phyloP scores from a whole-genome alignment of 345 rosid species.

The Anastatica hierochuntica region DNA sequence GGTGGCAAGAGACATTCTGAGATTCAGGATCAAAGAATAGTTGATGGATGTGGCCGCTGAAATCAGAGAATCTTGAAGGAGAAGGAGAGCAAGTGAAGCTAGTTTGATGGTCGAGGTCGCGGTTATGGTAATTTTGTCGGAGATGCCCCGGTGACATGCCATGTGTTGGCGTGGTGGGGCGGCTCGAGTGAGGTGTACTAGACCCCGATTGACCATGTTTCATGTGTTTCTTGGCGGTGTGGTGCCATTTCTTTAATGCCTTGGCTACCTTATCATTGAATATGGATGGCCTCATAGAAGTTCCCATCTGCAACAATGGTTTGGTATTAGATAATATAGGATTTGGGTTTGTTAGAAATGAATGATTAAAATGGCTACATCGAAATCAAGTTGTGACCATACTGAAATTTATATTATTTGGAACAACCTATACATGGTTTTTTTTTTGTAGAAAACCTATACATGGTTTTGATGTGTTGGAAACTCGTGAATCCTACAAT shows the following conservation, averaged over 20 bases:
- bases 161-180: slow-evolving; percentile 54
- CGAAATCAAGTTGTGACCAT: too few relatives aligned
- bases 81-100: slow-evolving; percentile 43
- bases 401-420: too few relatives aligned
- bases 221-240: slow-evolving; percentile 49
- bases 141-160: slow-evolving; percentile 84
- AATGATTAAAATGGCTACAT: too few relatives aligned
- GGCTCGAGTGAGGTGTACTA: slow-evolving; percentile 51
- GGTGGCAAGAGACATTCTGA: slow-evolving; percentile 10
- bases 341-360: too few relatives aligned
- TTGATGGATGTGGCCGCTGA: slow-evolving; percentile 23
- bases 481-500: too few relatives aligned
- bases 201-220: slow-evolving; percentile 49
- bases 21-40: slow-evolving; percentile 34
- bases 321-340: too few relatives aligned
- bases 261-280: slow-evolving; percentile 68
- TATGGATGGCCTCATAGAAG: slow-evolving; percentile 74
- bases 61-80: slow-evolving; percentile 26
- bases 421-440: too few relatives aligned
- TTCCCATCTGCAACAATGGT: slow-evolving; percentile 57
- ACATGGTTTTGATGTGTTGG: too few relatives aligned
- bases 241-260: slow-evolving; percentile 80
- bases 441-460: too few relatives aligned
- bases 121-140: slow-evolving; percentile 37
- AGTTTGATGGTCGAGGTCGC: slow-evolving; percentile 26